phyloP scores from a whole-genome alignment of 805 yeast species.

The Kregervanrija fluxuum region DNA sequence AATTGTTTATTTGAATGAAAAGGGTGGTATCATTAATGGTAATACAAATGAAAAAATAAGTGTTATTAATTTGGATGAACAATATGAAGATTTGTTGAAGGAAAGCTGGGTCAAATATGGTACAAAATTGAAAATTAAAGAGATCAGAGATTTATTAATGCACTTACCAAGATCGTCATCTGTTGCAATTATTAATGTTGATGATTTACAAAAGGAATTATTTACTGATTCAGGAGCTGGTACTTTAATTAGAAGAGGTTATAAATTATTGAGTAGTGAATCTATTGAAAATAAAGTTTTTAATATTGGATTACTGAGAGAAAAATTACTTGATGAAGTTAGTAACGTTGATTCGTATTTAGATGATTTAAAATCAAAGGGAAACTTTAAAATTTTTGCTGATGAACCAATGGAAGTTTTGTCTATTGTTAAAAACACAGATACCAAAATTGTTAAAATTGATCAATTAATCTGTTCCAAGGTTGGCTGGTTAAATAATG shows the following conservation, averaged over 20 bases:
- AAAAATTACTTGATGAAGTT: constrained; percentile 69
- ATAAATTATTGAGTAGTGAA: constrained; percentile 69
- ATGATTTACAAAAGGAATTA: constrained; percentile 92
- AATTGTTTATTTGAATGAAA: constrained; percentile 92
- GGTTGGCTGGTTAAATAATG: constrained; percentile 96
- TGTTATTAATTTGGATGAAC: constrained; percentile 91
- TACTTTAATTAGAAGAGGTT: constrained; percentile 95
- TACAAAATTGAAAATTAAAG: constrained; percentile 93
- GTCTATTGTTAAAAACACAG: constrained; percentile 64
- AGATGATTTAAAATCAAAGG: constrained; percentile 42
- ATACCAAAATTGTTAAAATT: constrained; percentile 50
- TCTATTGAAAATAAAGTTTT: constrained; percentile 55
- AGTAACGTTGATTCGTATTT: constrained; percentile 77
- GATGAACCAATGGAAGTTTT: constrained; percentile 95
- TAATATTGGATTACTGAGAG: constrained; percentile 53
- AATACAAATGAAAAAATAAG: constrained; percentile 85
- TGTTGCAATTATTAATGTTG: constrained; percentile 93
- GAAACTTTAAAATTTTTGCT: constrained; percentile 69
- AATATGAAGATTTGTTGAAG: constrained; percentile 82
- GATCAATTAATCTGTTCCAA: constrained; percentile 84
- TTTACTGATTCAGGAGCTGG: constrained; percentile 99
- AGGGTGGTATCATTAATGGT: constrained; percentile 95
- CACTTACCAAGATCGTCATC: constrained; percentile 95
- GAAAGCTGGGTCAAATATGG: constrained; percentile 99
- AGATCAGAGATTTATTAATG: constrained; percentile 88